Evolutionary conservation across 306 rosid genomes (phyloP).

Genomic region (Dalbergia cultrata): DNA sequence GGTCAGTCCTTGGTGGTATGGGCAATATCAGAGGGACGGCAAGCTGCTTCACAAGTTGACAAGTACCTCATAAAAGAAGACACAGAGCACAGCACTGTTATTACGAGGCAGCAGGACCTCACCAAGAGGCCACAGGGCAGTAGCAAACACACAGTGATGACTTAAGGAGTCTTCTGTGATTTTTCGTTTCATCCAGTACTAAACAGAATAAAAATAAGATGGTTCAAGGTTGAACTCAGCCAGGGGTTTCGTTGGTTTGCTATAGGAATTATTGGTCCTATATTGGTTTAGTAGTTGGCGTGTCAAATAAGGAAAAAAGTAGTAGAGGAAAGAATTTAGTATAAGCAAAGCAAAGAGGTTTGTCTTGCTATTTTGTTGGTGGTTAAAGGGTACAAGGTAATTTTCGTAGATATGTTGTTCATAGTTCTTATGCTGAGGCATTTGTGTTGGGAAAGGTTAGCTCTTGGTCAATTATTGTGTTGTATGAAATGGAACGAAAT

Average conservation of each 20-base stretch:
- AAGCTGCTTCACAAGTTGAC: constrained; percentile 87
- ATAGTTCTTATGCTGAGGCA: constrained; percentile 5
- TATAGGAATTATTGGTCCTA: constrained; percentile 44
- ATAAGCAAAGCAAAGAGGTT: constrained; percentile 27
- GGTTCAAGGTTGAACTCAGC: constrained; percentile 20
- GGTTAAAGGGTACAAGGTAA: constrained; percentile 41
- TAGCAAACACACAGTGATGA: constrained; percentile 73
- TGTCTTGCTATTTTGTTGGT: constrained; percentile 24
- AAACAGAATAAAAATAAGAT: constrained; percentile 21
- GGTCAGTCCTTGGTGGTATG: constrained; percentile 96
- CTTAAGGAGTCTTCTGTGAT: constrained; percentile 44
- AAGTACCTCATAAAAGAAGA: constrained; percentile 62
- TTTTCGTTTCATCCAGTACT: constrained; percentile 29
- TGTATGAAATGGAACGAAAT: constrained; percentile 33
- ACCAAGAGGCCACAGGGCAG: constrained; percentile 60
- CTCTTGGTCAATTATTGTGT: constrained; percentile 23
- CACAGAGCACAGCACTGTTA: constrained; percentile 37
- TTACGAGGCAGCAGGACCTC: constrained; percentile 62
- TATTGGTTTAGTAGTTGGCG: constrained; percentile 36
- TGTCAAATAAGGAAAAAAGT: constrained; percentile 21
- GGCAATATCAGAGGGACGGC: constrained; percentile 96
- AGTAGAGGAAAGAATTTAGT: constrained; percentile 21
- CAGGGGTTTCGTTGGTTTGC: constrained; percentile 26
- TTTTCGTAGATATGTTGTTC: constrained; percentile 19
- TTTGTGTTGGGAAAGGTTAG: constrained; percentile 27